Conservation (phyloP, 2,329 filamentous ascomycete species). For the Cladophialophora carrionii region DNA sequence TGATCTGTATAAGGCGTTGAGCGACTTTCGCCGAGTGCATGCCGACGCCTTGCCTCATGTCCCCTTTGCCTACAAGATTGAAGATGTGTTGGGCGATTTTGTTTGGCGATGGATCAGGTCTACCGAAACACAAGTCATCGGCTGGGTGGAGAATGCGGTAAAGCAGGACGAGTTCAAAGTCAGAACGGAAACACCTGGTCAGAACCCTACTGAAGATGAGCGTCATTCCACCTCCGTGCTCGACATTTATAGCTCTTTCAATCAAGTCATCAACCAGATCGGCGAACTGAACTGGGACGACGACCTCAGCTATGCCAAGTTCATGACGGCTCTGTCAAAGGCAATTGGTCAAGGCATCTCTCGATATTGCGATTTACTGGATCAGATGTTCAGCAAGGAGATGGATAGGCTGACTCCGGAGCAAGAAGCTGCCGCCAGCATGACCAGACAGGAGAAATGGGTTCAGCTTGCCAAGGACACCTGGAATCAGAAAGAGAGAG, state of each 20-base stretch:
- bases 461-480: slow-evolving; percentile 92
- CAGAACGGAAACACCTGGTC: slow-evolving; percentile 64
- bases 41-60: slow-evolving; percentile 70
- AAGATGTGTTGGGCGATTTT: slow-evolving; percentile 83
- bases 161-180: slow-evolving; percentile 87
- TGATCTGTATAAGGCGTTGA: slow-evolving; percentile 85
- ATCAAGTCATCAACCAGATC: slow-evolving; percentile 85
- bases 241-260: slow-evolving; percentile 92
- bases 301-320: slow-evolving; percentile 89
- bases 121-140: slow-evolving; percentile 76
- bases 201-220: slow-evolving; percentile 73
- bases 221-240: slow-evolving; percentile 91
- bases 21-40: slow-evolving; percentile 82
- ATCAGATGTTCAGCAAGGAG: slow-evolving; percentile 81
- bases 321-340: slow-evolving; percentile 92
- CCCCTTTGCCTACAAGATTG: slow-evolving; percentile 84
- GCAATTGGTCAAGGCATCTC: slow-evolving; percentile 80
- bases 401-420: slow-evolving; percentile 92
- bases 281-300: slow-evolving; percentile 88
- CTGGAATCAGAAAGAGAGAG: slow-evolving; percentile 87
- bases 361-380: slow-evolving; percentile 87
- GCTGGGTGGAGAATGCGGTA: slow-evolving; percentile 86
- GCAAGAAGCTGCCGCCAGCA: slow-evolving; percentile 75
- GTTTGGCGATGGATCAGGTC: slow-evolving; percentile 93
- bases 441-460: slow-evolving; percentile 88